Evolutionary conservation across 148 eudicot genomes (phyloP).

Genomic region (Rhododendron vialii): DNA sequence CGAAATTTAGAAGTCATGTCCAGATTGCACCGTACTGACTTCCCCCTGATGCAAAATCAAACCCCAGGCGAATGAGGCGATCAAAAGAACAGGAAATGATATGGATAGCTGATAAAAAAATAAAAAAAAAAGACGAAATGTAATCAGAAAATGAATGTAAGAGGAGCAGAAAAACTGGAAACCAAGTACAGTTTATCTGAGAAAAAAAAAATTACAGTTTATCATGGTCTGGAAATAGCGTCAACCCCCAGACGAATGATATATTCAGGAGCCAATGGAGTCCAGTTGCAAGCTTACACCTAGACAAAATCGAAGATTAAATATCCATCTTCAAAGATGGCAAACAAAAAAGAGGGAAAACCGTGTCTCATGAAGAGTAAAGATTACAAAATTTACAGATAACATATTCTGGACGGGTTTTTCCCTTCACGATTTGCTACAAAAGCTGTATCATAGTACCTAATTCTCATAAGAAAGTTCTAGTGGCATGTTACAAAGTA

Average conservation of each 20-base stretch:
- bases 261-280: neutral
- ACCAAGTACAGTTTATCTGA: neutral
- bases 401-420: conserved; percentile 14
- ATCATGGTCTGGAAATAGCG: neutral
- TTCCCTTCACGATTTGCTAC: conserved; percentile 6
- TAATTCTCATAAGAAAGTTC: conserved; percentile 39
- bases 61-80: neutral
- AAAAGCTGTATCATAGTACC: conserved; percentile 9
- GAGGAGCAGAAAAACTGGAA: neutral
- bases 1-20: neutral
- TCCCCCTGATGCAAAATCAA: neutral
- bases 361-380: neutral
- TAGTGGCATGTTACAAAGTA: conserved; percentile 60
- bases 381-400: neutral
- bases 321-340: neutral
- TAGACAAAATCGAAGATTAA: neutral
- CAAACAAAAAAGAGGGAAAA: neutral
- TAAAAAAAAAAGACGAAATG: neutral
- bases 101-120: neutral
- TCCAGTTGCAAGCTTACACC: neutral
- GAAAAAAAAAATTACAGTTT: no score
- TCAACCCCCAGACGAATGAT: neutral
- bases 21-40: neutral
- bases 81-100: neutral
- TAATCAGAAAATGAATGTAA: neutral